Evolutionary conservation across 73 alveolate genomes (phyloP), one percentile per base, ranked within the genome.

Genomic region (Paramecium primaurelia): DNA sequence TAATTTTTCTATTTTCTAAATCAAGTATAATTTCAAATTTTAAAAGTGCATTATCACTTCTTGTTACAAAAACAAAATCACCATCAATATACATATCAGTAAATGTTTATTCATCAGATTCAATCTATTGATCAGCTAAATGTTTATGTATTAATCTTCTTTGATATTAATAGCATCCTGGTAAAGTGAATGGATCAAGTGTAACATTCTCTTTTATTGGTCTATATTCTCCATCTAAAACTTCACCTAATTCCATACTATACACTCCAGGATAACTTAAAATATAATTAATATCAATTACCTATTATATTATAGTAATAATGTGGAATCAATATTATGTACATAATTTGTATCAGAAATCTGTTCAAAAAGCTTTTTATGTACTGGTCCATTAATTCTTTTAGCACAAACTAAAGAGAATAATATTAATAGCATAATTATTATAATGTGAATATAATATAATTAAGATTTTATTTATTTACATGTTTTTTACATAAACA

Each of bases 231-330:
- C 84, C 84, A 64, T 64, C 47, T 32, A 28, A 28, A 1, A 64
- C 26, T 34, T 12, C 42, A 28, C 84, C 37, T 14, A 73, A 34
- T 73, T 73, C 87, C 58, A 73, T 73, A 37, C 87, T 40, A 73
- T 73, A 73, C 8, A 73, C 87, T 9, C 87, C 87, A 3, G 87
- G 87, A 73, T 73, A 73, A 22, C 84, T 68, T 16, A 18, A 18
- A 54, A 4, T n/a, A 22, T 54, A 51, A 54, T 7, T 54, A 18
- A 1, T 18, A 54, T 54, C 14, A 6, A 18, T n/a, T 54, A 54
- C 69, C 32, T 54, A 54, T 54, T 54, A 14, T 54, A 54, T 54
- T 54, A 54, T 6, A 54, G 69, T 18, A 54, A 54, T n/a, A 54
- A 54, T 54, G 69, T 54, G 20, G 69, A 54, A 54, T 54, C 69